A percentile compares a stretch with the other conserved stretches of the same genome.
Conservation (phyloP, 495 filamentous ascomycete genomes). For the Podospora tetraspora region DNA sequence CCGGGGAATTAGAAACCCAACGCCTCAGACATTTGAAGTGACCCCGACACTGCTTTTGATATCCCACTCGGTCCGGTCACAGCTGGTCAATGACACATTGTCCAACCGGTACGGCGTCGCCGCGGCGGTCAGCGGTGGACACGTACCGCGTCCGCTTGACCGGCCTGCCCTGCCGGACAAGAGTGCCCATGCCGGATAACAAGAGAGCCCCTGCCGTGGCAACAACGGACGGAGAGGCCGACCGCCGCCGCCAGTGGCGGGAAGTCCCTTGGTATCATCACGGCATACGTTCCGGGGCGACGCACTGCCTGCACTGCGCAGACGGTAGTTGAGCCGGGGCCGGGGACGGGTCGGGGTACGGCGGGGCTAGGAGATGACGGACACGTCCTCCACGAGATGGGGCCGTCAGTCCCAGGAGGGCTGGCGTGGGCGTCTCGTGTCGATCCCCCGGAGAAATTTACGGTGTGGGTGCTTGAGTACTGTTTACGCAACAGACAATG, state of each 20-base stretch:
- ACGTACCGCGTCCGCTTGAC: too few relatives aligned
- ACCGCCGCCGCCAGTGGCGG: background rate
- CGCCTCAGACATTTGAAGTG: background rate
- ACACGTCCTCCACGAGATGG: background rate
- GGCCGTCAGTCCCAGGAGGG: background rate
- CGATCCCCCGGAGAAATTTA: slow-evolving; percentile 11
- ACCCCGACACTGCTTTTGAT: background rate
- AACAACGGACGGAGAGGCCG: background rate
- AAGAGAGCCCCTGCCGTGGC: background rate
- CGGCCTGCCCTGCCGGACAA: background rate
- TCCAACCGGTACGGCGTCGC: background rate
- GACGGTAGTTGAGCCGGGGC: background rate
- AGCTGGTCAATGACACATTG: background rate
- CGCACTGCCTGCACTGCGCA: background rate
- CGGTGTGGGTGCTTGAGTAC: background rate
- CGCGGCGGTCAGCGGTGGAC: background rate
- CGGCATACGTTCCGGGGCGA: background rate
- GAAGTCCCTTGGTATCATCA: background rate
- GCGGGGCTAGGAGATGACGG: background rate
- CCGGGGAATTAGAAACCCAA: background rate
- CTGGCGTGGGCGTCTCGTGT: background rate
- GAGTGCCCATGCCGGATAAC: background rate
- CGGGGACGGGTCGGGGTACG: background rate
- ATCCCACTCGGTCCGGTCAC: background rate
- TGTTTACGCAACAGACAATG: background rate